phyloP scores from a whole-genome alignment of 2,329 filamentous ascomycete genomes.

The Ophiostoma tasmaniense region DNA sequence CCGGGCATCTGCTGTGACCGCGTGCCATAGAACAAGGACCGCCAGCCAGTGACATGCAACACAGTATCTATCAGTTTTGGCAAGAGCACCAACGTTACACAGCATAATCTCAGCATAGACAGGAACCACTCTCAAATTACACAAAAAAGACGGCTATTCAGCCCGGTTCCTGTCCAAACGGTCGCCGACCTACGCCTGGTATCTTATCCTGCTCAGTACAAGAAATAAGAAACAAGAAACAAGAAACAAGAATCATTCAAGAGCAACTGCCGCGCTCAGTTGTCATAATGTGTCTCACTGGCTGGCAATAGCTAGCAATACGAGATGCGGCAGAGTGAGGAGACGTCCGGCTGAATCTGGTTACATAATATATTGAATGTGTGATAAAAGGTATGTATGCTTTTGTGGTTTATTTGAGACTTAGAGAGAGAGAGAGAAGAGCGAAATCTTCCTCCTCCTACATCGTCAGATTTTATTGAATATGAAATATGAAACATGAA shows the following conservation, averaged over 20 bases:
- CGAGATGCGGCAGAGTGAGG: neutral
- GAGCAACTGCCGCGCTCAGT: neutral
- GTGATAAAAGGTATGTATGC: too few species aligned
- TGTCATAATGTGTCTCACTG: neutral
- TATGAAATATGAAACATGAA: too few species aligned
- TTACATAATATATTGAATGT: neutral
- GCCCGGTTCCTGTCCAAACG: neutral
- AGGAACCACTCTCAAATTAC: too few species aligned
- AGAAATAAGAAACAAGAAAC: neutral
- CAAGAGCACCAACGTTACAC: too few species aligned
- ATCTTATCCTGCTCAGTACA: too few species aligned
- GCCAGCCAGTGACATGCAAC: neutral
- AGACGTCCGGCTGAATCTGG: neutral
- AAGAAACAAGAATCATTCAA: neutral
- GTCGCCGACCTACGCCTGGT: neutral
- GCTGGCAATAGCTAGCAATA: neutral
- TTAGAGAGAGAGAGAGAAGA: too few species aligned
- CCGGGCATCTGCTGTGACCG: neutral
- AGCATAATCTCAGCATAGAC: too few species aligned
- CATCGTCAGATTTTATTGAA: too few species aligned
- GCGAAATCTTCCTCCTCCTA: too few species aligned
- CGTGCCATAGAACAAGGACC: neutral
- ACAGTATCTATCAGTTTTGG: too few species aligned
- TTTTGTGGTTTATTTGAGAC: too few species aligned
- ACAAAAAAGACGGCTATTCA: neutral